These are phyloP conservation scores for Paramecium sexaurelia DNA, from an alignment of 73 alveolate species.

Conservation along the genomic window DNA sequence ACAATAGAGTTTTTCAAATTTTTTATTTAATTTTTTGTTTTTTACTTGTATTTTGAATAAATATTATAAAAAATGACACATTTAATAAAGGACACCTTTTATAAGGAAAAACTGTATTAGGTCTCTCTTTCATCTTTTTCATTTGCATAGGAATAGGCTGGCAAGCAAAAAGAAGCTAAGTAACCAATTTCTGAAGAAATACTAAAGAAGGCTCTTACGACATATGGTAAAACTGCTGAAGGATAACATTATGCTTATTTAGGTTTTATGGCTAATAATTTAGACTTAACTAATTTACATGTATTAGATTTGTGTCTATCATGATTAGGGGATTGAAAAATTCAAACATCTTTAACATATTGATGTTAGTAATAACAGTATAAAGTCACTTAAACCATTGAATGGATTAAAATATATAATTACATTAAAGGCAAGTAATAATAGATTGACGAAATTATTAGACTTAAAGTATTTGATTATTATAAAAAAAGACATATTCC, in stretches of 20 bases:
- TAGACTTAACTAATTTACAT: constrained; percentile 49
- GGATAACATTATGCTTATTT: constrained; percentile 70
- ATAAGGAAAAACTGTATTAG: constrained; percentile 56
- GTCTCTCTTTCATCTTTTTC: constrained; percentile 59
- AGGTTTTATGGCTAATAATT: constrained; percentile 53
- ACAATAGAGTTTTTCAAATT: no score
- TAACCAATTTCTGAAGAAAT: constrained; percentile 56
- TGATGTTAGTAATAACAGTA: constrained; percentile 84
- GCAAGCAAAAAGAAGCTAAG: constrained; percentile 21
- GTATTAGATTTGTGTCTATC: background rate
- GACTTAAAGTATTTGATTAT: constrained; percentile 80
- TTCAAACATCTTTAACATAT: constrained; percentile 71
- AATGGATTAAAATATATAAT: constrained; percentile 86
- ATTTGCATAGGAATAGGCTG: constrained; percentile 40
- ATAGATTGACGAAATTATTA: constrained; percentile 81
- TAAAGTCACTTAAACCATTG: constrained; percentile 84
- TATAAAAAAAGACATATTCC: constrained; percentile 49
- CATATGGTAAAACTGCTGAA: constrained; percentile 69
- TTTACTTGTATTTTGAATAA: background rate
- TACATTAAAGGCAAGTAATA: constrained; percentile 86
- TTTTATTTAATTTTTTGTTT: no score
- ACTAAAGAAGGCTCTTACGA: constrained; percentile 43
- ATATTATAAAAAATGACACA: constrained; percentile 50
- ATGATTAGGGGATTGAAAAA: constrained; percentile 65
- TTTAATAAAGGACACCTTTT: constrained; percentile 63